phyloP scores from a whole-genome alignment of 805 yeast species.

The Candida xyloterini region DNA sequence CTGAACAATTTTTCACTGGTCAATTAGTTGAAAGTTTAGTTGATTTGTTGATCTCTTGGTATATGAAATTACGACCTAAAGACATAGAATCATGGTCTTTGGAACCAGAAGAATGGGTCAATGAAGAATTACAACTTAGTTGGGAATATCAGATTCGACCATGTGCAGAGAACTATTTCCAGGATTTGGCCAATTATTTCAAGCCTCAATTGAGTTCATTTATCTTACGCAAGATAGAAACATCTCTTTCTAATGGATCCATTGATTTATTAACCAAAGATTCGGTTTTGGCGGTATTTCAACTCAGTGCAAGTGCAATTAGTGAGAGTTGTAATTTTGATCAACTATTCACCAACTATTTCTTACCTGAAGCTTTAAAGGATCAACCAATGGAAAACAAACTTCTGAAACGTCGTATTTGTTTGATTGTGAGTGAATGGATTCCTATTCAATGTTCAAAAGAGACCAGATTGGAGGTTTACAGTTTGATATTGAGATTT shows the following conservation, averaged over 20 bases:
- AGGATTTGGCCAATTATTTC: constrained; percentile 65
- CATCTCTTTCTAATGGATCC: constrained; percentile 31
- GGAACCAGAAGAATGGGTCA: constrained; percentile 93
- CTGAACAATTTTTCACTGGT: constrained; percentile 55
- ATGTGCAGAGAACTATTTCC: constrained; percentile 83
- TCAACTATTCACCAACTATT: constrained; percentile 50
- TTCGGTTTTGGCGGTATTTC: constrained; percentile 78
- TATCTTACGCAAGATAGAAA: constrained; percentile 57
- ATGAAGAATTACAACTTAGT: constrained; percentile 70
- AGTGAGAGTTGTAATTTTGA: constrained; percentile 68
- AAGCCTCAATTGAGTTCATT: constrained; percentile 52
- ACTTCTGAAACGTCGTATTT: constrained; percentile 72
- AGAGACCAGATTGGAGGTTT: constrained; percentile 55
- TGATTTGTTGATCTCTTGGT: constrained; percentile 67
- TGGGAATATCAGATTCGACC: constrained; percentile 85
- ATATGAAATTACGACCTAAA: constrained; percentile 65
- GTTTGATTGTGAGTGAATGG: constrained; percentile 81
- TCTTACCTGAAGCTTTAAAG: constrained; percentile 63
- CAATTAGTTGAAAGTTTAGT: constrained; percentile 55
- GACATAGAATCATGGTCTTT: constrained; percentile 79
- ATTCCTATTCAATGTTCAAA: constrained; percentile 60
- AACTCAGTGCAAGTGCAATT: constrained; percentile 67
- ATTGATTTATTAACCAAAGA: constrained; percentile 66
- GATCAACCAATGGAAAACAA: constrained; percentile 48
- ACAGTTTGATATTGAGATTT: constrained; percentile 51